Evolutionary conservation across 176 grass and related monocot genomes (phyloP), one percentile per base, ranked within the genome.

Genomic region (Juncus effusus): DNA sequence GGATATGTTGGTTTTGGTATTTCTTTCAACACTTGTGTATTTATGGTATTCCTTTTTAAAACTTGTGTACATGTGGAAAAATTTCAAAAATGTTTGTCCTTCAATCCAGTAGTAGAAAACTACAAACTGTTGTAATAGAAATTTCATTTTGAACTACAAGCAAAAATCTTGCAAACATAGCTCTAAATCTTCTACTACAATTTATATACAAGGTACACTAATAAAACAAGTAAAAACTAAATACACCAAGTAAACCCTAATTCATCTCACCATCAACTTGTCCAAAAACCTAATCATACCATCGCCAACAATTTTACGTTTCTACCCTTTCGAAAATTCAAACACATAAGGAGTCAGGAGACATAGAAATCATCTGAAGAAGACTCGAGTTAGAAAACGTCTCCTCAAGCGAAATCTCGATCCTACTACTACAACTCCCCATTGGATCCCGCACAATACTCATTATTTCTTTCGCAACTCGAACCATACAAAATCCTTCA

Each of bases 341-440:
- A 45, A 35, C 14, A 13, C 63, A 75, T 51, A 87, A 60, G 0
- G 83, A 78, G n/a, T 99, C 94, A 4, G 89, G 88, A 66, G 94
- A 99, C 85, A 87, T 99, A 11, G 88, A 99, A 77, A 92, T 91
- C 88, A 97, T 99, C 78, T 93, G 94, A 50, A 93, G 81, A 16
- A 99, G 80, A 81, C 94, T 93, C 2, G 88, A 99, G 72, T 78
- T 93, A 0, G 88, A 99, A 71, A 93, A 93, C 3, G 89, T 90
- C 58, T 87, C 85, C 63, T 99, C 88, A 10, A 93, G 77, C 0
- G 85, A 77, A 42, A 92, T 89, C 73, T 99, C 94, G 42, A 87
- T 87, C 68, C 82, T 86, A 61, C 85, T 99, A 73, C 88, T 90
- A 72, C 53, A 42, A 61, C 85, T 87, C 63, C 89, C 83, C 12